Evolutionary conservation across 2,329 filamentous ascomycete species (phyloP).

Genomic region (Magnaporthales sp.): DNA sequence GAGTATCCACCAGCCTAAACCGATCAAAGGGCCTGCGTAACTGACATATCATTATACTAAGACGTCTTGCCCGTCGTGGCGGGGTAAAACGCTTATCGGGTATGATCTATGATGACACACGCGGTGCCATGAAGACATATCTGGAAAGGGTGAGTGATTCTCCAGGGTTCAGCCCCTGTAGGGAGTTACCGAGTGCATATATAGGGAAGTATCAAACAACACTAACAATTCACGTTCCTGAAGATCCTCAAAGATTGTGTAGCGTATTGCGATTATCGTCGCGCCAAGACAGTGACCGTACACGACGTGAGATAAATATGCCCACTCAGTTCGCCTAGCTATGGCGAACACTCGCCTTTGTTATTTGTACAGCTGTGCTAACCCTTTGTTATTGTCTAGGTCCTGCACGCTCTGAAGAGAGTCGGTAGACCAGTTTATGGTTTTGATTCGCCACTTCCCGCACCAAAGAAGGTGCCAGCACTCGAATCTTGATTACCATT

Average conservation of each 20-base stretch:
- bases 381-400: conserved; percentile 27
- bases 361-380: neutral
- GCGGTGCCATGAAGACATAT: conserved; percentile 39
- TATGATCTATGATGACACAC: conserved; percentile 53
- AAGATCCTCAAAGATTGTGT: conserved; percentile 32
- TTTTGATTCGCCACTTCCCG: conserved; percentile 35
- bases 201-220: no score
- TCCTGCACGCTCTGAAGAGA: conserved; percentile 39
- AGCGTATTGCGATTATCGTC: conserved; percentile 41
- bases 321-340: neutral
- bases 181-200: no score
- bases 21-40: neutral
- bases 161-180: neutral
- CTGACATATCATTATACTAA: conserved; percentile 16
- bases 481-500: neutral
- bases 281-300: conserved; percentile 53
- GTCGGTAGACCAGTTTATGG: conserved; percentile 49
- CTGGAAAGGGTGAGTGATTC: conserved; percentile 34
- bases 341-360: neutral
- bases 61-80: conserved; percentile 65
- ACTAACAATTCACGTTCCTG: neutral
- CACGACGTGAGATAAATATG: conserved; percentile 42
- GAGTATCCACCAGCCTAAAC: conserved; percentile 11
- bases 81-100: conserved; percentile 67
- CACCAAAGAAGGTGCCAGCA: conserved; percentile 7